Conservation (phyloP, 148 eudicot species). For the Amaranthus cruentus region DNA sequence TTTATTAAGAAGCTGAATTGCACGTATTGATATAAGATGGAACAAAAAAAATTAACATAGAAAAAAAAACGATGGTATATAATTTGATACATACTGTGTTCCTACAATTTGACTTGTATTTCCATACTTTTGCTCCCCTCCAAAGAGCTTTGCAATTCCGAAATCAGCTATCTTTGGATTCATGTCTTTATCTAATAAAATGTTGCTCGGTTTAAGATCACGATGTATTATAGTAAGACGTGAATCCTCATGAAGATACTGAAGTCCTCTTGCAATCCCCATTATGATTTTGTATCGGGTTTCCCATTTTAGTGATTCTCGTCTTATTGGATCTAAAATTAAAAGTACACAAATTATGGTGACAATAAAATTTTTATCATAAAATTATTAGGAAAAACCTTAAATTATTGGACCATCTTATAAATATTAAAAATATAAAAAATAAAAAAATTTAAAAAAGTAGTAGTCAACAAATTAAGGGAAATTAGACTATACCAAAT, state of each 20-base stretch:
- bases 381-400: too few species aligned
- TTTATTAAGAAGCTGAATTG: too few species aligned
- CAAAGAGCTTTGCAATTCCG: constrained; percentile 59
- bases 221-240: constrained; percentile 26
- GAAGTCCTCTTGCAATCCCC: constrained; percentile 33
- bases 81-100: constrained; percentile 14
- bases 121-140: constrained; percentile 40
- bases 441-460: too few species aligned
- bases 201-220: constrained; percentile 65
- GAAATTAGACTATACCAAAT: constrained; percentile 7
- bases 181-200: constrained; percentile 52
- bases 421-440: background rate
- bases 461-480: background rate
- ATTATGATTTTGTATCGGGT: constrained; percentile 21
- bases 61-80: background rate
- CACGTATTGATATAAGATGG: background rate
- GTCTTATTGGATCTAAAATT: constrained; percentile 3
- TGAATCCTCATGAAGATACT: constrained; percentile 35
- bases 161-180: constrained; percentile 67
- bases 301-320: constrained; percentile 21
- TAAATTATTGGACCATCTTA: background rate
- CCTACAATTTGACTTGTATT: constrained; percentile 44
- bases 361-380: background rate
- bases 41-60: background rate
- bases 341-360: too few species aligned